Conservation (phyloP, 345 rosid genomes). For the Populus simonii region DNA sequence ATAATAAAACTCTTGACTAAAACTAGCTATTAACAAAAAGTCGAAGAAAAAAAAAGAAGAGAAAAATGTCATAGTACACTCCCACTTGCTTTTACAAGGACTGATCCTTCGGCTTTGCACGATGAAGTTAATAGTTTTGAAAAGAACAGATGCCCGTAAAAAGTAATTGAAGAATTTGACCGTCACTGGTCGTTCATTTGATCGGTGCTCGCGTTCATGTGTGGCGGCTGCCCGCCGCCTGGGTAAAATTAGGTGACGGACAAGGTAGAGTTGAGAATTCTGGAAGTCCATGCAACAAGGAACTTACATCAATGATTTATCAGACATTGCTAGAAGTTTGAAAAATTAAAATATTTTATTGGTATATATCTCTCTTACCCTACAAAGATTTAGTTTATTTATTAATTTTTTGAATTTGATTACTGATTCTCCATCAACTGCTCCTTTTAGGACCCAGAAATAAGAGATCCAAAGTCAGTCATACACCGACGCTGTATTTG, state of each 20-base stretch:
- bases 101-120: neutral
- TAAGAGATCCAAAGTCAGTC: no score
- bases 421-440: no score
- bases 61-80: neutral
- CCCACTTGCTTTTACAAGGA: neutral
- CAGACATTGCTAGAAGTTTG: neutral
- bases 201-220: neutral
- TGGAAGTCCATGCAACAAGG: neutral
- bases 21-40: neutral
- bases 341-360: neutral
- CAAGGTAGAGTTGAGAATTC: neutral
- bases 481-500: no score
- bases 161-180: slow-evolving; percentile 6
- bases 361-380: neutral
- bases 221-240: neutral
- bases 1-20: neutral
- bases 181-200: neutral
- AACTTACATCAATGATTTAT: neutral
- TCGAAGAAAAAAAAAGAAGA: neutral
- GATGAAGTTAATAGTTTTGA: neutral
- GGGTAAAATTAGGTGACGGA: neutral
- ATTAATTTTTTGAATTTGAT: no score
- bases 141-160: neutral
- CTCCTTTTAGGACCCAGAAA: no score
- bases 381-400: no score